Base-by-base conservation (phyloP, 2,329 filamentous ascomycete genomes). In the Claviceps humidiphila region DNA sequence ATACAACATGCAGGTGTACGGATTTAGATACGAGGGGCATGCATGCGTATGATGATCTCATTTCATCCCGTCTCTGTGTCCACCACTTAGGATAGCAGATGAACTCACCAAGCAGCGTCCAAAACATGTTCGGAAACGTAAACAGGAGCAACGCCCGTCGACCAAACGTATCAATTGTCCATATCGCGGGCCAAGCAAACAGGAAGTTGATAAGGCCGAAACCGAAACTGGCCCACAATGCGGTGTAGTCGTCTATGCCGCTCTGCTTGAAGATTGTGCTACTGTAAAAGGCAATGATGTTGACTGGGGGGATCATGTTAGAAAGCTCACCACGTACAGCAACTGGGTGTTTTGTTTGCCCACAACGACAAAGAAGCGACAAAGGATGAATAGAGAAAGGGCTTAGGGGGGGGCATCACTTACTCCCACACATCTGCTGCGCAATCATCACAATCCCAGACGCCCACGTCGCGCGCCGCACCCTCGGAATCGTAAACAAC, bases 401-500 rank as follows among this genome's bases (percentile, higher is more conserved):
- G 20, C n/a, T n/a, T n/a, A n/a, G 20, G 1, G n/a, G 5, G 16
- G 7, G 8, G 4, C 8, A 20, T 14, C 4, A 53, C 51, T 70
- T 26, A 53, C 51, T 53, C 20, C 77, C 79, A 54, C 77, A 81
- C 69, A 83, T 75, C 60, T 83, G 80, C 59, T 83, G 79, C 0
- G 69, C 71, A 58, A 81, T 78, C 82, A 88, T 87, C 57, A 87
- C 81, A 1, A 78, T 77, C 56, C 77, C 80, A 0, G 82, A 81
- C 1, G 83, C 84, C 50, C 81, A 73, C 0, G 81, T 85, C 0
- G 84, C 85, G 42, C 78, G 72, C 5, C 78, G 70, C 7, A 79
- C 69, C 38, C 80, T 71, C 0, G 78, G 74, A 48, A 82, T 72
- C 1, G 75, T 80, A 57, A 82, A 78, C 1, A 79, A 66, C 58